A percentile compares a stretch with the other conserved stretches of the same genome.
Evolutionary conservation across 306 rosid species (phyloP).

Genomic region (Rosa multiflora): DNA sequence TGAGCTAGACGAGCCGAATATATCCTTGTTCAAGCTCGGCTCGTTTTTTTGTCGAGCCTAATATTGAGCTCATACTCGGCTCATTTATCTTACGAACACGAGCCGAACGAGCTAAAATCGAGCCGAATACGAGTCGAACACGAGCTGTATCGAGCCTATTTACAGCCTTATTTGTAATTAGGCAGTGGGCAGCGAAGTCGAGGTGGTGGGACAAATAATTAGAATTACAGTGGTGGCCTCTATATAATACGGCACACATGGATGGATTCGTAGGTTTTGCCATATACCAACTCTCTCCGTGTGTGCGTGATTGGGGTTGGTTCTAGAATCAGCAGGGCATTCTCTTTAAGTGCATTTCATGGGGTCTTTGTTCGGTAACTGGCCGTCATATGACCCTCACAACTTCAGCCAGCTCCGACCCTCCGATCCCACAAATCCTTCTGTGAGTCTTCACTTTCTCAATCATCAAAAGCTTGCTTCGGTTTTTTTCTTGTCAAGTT

Average conservation of each 20-base stretch:
- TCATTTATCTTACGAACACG: too few relatives aligned
- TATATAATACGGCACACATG: background rate
- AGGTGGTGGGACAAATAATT: background rate
- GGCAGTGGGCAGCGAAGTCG: background rate
- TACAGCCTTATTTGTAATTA: background rate
- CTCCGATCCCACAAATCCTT: constrained; percentile 79
- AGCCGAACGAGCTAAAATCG: too few relatives aligned
- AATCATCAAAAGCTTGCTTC: constrained; percentile 3
- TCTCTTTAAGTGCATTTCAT: constrained; percentile 20
- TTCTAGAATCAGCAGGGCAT: constrained; percentile 15
- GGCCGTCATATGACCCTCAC: constrained; percentile 88
- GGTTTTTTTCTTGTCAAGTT: constrained; percentile 14
- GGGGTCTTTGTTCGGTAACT: constrained; percentile 86
- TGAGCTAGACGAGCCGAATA: too few relatives aligned
- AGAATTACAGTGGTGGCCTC: background rate
- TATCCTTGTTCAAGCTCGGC: too few relatives aligned
- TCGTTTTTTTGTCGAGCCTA: too few relatives aligned
- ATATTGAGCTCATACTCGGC: too few relatives aligned
- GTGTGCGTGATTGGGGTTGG: background rate
- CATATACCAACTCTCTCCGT: background rate
- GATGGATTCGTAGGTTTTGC: background rate
- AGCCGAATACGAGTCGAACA: too few relatives aligned
- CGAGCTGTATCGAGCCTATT: too few relatives aligned
- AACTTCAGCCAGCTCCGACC: constrained; percentile 94
- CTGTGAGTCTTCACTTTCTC: constrained; percentile 53